Evolutionary conservation across 441 rosid species (phyloP).

Genomic region (Euphorbia celastroides): DNA sequence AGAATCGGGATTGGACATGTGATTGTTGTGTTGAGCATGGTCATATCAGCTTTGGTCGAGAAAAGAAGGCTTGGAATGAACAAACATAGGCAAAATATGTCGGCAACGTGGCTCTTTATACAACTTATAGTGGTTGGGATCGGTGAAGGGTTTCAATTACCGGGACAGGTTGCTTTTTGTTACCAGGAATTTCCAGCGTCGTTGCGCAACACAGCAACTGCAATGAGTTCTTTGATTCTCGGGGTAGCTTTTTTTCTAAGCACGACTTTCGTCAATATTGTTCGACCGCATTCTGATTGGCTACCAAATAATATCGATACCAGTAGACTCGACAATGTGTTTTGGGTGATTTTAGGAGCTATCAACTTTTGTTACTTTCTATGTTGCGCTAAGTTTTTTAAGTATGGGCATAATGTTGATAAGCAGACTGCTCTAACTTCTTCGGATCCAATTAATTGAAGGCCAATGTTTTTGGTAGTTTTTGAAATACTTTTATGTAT

Average conservation of each 20-base stretch:
- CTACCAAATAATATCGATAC: constrained; percentile 26
- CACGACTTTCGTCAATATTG: constrained; percentile 20
- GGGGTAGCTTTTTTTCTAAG: constrained; percentile 44
- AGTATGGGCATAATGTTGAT: constrained; percentile 8
- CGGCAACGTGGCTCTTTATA: background rate
- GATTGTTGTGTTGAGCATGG: background rate
- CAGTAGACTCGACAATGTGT: constrained; percentile 33
- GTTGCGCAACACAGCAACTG: constrained; percentile 42
- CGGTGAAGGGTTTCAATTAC: constrained; percentile 51
- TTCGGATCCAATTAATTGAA: background rate
- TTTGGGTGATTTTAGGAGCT: constrained; percentile 24
- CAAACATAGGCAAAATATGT: background rate
- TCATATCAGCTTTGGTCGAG: background rate
- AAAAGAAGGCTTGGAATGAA: background rate
- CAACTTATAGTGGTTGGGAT: constrained; percentile 37
- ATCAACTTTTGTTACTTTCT: constrained; percentile 29
- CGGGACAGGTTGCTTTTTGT: constrained; percentile 46
- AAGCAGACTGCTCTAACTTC: background rate
- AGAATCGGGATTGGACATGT: constrained; percentile 11
- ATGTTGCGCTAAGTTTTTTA: constrained; percentile 22
- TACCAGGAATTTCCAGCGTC: constrained; percentile 60
- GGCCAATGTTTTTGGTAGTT: background rate
- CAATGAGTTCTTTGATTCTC: constrained; percentile 37
- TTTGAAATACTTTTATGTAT: no score
- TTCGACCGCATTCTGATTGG: constrained; percentile 25